phyloP scores from a whole-genome alignment of 345 rosid genomes.

The Gossypium sturtianum region DNA sequence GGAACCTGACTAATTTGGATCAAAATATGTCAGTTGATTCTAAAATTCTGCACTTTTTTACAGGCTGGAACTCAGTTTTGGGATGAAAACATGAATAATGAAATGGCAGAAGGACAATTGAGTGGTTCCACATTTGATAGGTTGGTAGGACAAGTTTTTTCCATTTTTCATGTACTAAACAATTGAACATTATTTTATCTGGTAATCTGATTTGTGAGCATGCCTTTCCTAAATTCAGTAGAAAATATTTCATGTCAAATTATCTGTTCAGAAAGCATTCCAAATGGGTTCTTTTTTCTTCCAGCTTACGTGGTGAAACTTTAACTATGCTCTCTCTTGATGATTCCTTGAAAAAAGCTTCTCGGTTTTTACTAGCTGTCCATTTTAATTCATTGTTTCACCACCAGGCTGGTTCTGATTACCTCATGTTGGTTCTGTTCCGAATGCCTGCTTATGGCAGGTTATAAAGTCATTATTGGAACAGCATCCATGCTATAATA shows the following conservation, averaged over 20 bases:
- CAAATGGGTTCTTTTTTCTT: not conserved
- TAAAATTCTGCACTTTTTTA: not conserved
- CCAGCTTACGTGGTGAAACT: not conserved
- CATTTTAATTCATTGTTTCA: not conserved
- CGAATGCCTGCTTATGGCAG: not conserved
- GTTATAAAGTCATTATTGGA: not conserved
- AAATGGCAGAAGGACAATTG: slow-evolving; percentile 75
- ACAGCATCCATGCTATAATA: not conserved
- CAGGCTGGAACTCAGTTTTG: slow-evolving; percentile 99
- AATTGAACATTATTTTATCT: not conserved
- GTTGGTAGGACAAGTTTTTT: slow-evolving; percentile 22
- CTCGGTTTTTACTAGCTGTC: not conserved
- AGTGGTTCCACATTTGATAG: slow-evolving; percentile 82
- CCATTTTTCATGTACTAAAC: not conserved
- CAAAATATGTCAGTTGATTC: not conserved
- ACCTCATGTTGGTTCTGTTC: not conserved
- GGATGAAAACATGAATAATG: slow-evolving; percentile 86
- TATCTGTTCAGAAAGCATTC: not conserved
- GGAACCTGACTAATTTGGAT: not conserved
- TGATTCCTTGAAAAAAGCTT: not conserved
- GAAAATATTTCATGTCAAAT: not conserved
- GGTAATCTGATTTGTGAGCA: not conserved
- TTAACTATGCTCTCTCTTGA: not conserved
- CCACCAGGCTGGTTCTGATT: not conserved
- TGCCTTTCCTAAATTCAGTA: not conserved